Evolutionary conservation across 768 basidiomycete species (phyloP).

Genomic region (Mycena floridula): DNA sequence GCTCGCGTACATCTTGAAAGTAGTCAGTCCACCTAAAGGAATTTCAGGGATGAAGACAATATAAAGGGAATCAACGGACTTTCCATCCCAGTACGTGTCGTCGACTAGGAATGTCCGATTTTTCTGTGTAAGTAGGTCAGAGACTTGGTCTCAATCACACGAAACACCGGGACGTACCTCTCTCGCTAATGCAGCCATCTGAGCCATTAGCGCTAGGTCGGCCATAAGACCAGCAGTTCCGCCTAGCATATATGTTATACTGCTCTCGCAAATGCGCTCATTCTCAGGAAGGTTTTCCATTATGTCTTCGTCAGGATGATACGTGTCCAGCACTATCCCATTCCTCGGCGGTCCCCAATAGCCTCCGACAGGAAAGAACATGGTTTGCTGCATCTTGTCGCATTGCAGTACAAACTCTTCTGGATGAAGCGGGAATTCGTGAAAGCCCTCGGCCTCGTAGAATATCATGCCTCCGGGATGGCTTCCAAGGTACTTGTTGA

Average conservation of each 20-base stretch:
- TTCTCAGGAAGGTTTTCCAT: conserved; percentile 12
- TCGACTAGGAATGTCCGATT: conserved; percentile 64
- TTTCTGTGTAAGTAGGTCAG: conserved; percentile 27
- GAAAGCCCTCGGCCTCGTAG: conserved; percentile 38
- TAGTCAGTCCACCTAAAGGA: conserved; percentile 56
- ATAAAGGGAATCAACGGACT: conserved; percentile 29
- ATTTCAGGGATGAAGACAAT: not conserved
- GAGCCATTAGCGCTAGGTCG: conserved; percentile 62
- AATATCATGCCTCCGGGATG: too few relatives aligned
- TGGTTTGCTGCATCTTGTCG: conserved; percentile 33
- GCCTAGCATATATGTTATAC: conserved; percentile 68
- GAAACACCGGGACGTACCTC: conserved; percentile 36
- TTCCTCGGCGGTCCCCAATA: conserved; percentile 43
- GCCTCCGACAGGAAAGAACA: conserved; percentile 39
- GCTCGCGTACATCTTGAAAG: conserved; percentile 46
- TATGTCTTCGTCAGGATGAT: conserved; percentile 20
- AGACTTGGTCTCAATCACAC: conserved; percentile 1
- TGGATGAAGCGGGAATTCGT: conserved; percentile 51
- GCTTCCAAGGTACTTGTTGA: conserved; percentile 10
- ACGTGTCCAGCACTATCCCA: conserved; percentile 30
- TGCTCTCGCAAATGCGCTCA: conserved; percentile 42
- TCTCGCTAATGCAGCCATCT: conserved; percentile 58
- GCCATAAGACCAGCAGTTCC: conserved; percentile 59
- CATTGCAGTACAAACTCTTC: conserved; percentile 55
- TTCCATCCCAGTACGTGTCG: conserved; percentile 70